Evolutionary conservation across 176 grass and related monocot genomes (phyloP).

Genomic region (Neostapfia colusana): DNA sequence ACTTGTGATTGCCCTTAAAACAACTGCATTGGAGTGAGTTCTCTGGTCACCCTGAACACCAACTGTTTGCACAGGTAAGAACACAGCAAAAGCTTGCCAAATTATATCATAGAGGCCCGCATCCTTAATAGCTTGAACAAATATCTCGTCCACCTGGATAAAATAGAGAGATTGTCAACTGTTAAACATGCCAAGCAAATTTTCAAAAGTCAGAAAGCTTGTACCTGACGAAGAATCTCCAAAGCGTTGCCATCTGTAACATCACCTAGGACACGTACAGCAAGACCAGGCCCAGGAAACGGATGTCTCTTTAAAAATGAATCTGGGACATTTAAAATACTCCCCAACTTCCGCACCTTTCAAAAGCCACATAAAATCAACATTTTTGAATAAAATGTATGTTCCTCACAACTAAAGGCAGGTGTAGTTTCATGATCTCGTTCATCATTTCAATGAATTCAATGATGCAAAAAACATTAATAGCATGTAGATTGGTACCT

Average conservation of each 20-base stretch:
- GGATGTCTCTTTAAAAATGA: constrained; percentile 92
- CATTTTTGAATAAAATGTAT: not conserved
- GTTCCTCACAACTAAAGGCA: not conserved
- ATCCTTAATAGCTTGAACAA: constrained; percentile 87
- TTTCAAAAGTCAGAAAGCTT: not conserved
- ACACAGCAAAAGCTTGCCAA: constrained; percentile 90
- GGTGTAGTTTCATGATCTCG: not conserved
- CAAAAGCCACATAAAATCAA: not conserved
- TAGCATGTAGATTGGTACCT: constrained; percentile 41
- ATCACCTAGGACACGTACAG: constrained; percentile 81
- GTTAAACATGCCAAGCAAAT: constrained; percentile 1
- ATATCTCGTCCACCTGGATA: constrained; percentile 83
- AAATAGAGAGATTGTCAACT: not conserved
- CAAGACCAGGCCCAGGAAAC: constrained; percentile 95
- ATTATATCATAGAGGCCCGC: constrained; percentile 81
- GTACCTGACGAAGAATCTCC: constrained; percentile 81
- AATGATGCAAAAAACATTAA: not conserved
- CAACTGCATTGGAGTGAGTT: constrained; percentile 74
- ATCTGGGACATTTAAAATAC: constrained; percentile 81
- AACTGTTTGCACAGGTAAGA: constrained; percentile 75
- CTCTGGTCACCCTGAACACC: constrained; percentile 87
- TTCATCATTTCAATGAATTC: not conserved
- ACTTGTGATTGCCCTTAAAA: constrained; percentile 82
- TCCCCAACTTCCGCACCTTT: constrained; percentile 82
- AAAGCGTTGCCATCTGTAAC: constrained; percentile 86